Evolutionary conservation across 495 filamentous ascomycete species (phyloP).

Genomic region (Xylaria curta): DNA sequence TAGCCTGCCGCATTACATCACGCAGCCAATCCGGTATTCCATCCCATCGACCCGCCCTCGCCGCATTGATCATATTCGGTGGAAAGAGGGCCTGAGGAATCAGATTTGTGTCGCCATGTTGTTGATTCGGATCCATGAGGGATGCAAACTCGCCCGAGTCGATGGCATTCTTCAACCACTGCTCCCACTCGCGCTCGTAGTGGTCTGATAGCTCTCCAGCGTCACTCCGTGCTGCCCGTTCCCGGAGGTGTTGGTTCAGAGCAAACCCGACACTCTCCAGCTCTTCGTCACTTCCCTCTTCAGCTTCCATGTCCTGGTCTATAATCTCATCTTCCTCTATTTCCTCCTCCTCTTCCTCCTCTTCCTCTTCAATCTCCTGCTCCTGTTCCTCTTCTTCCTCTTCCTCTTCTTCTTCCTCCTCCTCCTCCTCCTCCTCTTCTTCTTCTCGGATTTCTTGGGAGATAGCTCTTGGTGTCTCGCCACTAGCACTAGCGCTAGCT

Average conservation of each 20-base stretch:
- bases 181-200: constrained; percentile 82
- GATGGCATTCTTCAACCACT: constrained; percentile 82
- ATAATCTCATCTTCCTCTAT: constrained; percentile 46
- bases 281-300: constrained; percentile 71
- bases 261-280: constrained; percentile 74
- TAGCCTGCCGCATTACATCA: constrained; percentile 50
- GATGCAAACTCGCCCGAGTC: constrained; percentile 62
- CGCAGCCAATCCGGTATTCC: constrained; percentile 58
- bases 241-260: constrained; percentile 75
- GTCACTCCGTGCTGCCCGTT: constrained; percentile 67
- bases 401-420: constrained; percentile 47
- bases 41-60: constrained; percentile 57
- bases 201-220: constrained; percentile 66
- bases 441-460: constrained; percentile 42
- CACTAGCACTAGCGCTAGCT: constrained; percentile 38
- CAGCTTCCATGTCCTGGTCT: constrained; percentile 50
- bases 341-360: constrained; percentile 44
- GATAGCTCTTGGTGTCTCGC: constrained; percentile 40
- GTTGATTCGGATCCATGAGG: constrained; percentile 47
- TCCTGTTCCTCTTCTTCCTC: constrained; percentile 49
- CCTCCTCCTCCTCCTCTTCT: constrained; percentile 61
- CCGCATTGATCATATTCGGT: constrained; percentile 51
- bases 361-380: constrained; percentile 51
- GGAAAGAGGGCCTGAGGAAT: constrained; percentile 50
- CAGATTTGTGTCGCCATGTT: constrained; percentile 37